phyloP scores from a whole-genome alignment of 2,329 filamentous ascomycete species.

The Fusarium globosum region DNA sequence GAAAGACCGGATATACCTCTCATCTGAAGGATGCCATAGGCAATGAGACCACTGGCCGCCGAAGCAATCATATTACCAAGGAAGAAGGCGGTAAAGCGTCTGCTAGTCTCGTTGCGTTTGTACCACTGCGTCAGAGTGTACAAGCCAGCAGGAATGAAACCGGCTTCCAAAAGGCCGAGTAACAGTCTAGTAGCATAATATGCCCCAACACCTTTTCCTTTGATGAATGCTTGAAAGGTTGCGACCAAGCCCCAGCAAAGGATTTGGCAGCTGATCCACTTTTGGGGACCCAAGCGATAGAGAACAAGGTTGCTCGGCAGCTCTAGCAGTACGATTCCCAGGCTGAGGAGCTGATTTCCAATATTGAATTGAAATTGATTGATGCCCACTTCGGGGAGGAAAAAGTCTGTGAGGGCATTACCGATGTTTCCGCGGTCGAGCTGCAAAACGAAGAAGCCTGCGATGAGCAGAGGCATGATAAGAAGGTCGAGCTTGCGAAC shows the following conservation, averaged over 20 bases:
- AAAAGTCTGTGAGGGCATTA: constrained; percentile 54
- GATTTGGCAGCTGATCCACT: constrained; percentile 4
- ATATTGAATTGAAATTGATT: constrained; percentile 43
- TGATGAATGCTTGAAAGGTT: neutral
- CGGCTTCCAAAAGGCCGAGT: neutral
- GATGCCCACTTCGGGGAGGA: constrained; percentile 53
- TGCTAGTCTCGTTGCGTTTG: constrained; percentile 56
- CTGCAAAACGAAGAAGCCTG: constrained; percentile 56
- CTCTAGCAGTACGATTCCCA: constrained; percentile 3
- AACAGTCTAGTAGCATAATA: neutral
- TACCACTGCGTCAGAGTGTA: constrained; percentile 60
- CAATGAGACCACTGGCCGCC: constrained; percentile 35
- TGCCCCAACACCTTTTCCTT: neutral
- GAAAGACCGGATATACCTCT: constrained; percentile 45
- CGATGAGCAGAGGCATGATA: constrained; percentile 6
- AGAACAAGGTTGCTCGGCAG: constrained; percentile 6
- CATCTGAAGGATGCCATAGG: neutral
- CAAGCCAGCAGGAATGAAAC: constrained; percentile 52
- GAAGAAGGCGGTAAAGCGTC: constrained; percentile 57
- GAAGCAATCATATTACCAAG: constrained; percentile 56
- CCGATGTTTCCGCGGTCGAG: constrained; percentile 51
- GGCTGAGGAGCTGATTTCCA: neutral
- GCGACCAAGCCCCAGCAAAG: constrained; percentile 1
- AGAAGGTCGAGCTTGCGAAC: neutral
- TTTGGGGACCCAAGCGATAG: neutral